Evolutionary conservation across 2,329 filamentous ascomycete genomes (phyloP).

Genomic region (Curvularia eragrostidis): DNA sequence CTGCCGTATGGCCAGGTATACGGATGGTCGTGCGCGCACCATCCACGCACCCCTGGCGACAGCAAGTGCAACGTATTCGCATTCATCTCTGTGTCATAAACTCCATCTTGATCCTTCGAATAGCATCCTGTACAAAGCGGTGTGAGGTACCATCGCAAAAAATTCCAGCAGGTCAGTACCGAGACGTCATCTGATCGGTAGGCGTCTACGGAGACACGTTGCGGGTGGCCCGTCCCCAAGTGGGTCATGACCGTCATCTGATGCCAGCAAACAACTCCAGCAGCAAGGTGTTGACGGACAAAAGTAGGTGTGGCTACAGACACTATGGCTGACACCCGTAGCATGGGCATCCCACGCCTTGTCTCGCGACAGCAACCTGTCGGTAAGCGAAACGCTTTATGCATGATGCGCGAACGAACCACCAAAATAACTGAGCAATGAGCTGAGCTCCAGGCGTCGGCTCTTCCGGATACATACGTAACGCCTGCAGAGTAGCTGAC

Average conservation of each 20-base stretch:
- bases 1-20: constrained; percentile 19
- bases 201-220: constrained; percentile 24
- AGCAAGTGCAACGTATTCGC: constrained; percentile 9
- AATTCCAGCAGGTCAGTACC: constrained; percentile 13
- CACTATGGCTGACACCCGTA: constrained; percentile 10
- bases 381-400: constrained; percentile 9
- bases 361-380: constrained; percentile 6
- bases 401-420: constrained; percentile 7
- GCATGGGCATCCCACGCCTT: constrained; percentile 10
- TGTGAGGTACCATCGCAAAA: constrained; percentile 17
- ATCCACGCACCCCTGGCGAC: constrained; percentile 13
- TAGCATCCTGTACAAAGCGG: constrained; percentile 20
- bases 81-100: constrained; percentile 6
- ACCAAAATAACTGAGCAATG: constrained; percentile 11
- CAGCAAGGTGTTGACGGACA: not conserved
- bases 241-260: constrained; percentile 17
- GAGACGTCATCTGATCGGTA: constrained; percentile 19
- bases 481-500: constrained; percentile 2
- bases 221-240: constrained; percentile 22
- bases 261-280: constrained; percentile 19
- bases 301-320: constrained; percentile 12
- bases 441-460: constrained; percentile 2
- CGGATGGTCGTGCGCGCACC: constrained; percentile 17
- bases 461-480: constrained; percentile 4
- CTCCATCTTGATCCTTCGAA: constrained; percentile 11